Conservation (phyloP, 345 rosid genomes). For the Raphanus raphanistrum region DNA sequence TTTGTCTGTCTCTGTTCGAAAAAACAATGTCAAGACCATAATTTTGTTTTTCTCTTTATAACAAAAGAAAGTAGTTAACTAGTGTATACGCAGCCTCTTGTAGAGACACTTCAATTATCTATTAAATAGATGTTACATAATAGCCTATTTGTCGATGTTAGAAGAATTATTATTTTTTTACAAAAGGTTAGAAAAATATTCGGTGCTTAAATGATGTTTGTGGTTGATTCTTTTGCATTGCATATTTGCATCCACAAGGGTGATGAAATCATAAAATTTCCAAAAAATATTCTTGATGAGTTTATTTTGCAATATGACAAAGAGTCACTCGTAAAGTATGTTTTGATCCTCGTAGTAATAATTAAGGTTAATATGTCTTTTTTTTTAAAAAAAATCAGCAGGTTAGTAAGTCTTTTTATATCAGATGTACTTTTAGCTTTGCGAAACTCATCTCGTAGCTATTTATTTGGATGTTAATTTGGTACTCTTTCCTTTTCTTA, state of each 20-base stretch:
- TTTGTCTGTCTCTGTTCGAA: background rate
- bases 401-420: background rate
- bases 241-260: background rate
- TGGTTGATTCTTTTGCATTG: background rate
- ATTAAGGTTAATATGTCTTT: background rate
- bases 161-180: background rate
- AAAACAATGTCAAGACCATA: slow-evolving; percentile 11
- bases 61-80: background rate
- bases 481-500: background rate
- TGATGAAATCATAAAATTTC: background rate
- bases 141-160: background rate
- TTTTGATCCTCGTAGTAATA: background rate
- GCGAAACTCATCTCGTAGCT: slow-evolving; percentile 1
- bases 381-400: background rate
- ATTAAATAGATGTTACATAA: background rate
- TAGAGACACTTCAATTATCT: background rate
- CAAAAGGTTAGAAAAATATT: background rate
- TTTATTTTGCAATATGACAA: background rate
- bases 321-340: background rate
- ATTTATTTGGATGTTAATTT: background rate
- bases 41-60: slow-evolving; percentile 4
- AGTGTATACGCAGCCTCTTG: slow-evolving; percentile 5
- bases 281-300: background rate
- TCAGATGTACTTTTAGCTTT: background rate
- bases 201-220: background rate